Evolutionary conservation across 202 grass and related monocot species (phyloP), one percentile per base, ranked within the genome.

Genomic region (Panicum virgatum): DNA sequence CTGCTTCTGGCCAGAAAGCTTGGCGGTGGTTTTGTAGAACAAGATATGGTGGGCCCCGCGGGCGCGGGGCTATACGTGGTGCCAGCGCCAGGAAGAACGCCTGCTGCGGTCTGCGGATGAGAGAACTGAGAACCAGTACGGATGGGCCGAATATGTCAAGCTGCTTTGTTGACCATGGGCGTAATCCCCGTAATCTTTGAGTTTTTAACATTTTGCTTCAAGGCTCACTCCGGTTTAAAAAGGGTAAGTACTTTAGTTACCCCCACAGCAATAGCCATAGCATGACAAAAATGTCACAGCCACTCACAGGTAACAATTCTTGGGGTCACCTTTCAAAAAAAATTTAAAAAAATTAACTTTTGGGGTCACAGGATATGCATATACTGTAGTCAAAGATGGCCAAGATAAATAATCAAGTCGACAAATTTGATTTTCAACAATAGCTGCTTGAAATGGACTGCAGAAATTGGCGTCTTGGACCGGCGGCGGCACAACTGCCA

Each of bases 21-120:
- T 47, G 79, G 42, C 39, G 19, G 40, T 72, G 27, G 19, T 61
- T 81, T 72, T 29, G 47, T 45, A 20, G 19, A 15, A 9, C 6
- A 44, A 47, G 66, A 81, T 73, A 29, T 65, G 80, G 70, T 65
- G 80, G 58, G 59, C 44, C 20, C 69, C 6, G 29, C 3, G 6
- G 34, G 19, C 6, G 29, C 3, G 6, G 34, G 19, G 29, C 43
- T 50, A n/a, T 37, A 65, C 60, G 76, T 78, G 76, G 60, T 32
- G 16, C 58, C 40, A 51, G 60, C n/a, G 16, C 58, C 40, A 51
- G n/a, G 5, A 73, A 29, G 57, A 45, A 30, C 69, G 59, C 14
- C 63, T 50, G 59, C 26, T 63, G 57, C 58, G 26, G 75, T 43
- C 26, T 63, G 57, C 58, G 26, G 75, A 77, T 63, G 59, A 26